Conservation (phyloP, 169 alveolate genomes). For the Sarcocystis neurona region DNA sequence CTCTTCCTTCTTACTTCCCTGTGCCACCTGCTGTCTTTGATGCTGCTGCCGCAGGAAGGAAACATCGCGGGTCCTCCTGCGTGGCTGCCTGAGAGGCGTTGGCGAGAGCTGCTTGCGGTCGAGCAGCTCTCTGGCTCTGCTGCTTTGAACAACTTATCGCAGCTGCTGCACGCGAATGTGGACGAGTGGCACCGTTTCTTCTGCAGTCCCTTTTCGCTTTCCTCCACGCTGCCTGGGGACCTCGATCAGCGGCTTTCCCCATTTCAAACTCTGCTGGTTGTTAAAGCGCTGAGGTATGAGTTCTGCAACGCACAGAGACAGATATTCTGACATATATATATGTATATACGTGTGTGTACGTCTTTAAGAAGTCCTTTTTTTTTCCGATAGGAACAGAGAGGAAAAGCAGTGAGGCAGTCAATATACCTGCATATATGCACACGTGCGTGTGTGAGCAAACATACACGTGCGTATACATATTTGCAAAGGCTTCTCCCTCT, state of each 20-base stretch:
- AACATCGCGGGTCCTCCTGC: not conserved
- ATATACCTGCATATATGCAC: not conserved
- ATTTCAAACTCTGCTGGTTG: conserved; percentile 89
- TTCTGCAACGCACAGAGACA: not conserved
- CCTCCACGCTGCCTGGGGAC: conserved; percentile 72
- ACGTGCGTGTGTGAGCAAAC: not conserved
- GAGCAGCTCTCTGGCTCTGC: not conserved
- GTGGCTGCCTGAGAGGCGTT: not conserved
- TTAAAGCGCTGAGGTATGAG: conserved; percentile 84
- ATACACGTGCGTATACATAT: too few relatives aligned
- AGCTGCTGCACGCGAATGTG: not conserved
- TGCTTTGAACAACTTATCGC: not conserved
- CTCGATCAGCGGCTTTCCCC: conserved; percentile 76
- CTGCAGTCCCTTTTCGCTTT: not conserved
- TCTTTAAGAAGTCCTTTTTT: not conserved
- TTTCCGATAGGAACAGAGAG: not conserved
- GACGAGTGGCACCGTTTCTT: conserved; percentile 12
- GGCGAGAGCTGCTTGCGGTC: not conserved
- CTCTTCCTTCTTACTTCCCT: not conserved
- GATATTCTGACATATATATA: too few relatives aligned
- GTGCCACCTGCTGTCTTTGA: not conserved
- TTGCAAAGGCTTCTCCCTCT: too few relatives aligned
- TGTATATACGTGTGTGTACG: too few relatives aligned
- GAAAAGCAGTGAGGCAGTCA: not conserved
- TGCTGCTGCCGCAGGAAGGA: not conserved